These are phyloP conservation scores for Cladorrhinum sp. DNA, from an alignment of 2,329 filamentous ascomycete genomes.

Conservation along the genomic window DNA sequence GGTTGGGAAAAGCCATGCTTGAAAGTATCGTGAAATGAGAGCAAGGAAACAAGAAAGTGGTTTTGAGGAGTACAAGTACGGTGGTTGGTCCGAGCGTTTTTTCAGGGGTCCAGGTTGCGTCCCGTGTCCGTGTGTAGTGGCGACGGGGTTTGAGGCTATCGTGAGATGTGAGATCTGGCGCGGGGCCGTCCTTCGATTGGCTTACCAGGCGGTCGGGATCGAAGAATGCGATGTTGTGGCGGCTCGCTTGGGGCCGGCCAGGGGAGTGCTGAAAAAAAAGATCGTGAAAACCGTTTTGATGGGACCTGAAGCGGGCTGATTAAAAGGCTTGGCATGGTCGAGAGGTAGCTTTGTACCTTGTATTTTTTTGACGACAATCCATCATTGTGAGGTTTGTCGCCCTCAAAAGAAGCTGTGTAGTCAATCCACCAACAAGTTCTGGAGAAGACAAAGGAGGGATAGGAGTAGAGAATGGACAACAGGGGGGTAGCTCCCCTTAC, in stretches of 20 bases:
- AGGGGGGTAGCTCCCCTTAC: neutral
- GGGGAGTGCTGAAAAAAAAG: conserved; percentile 7
- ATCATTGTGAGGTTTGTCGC: conserved; percentile 3
- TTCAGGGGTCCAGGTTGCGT: neutral
- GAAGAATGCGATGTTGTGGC: conserved; percentile 8
- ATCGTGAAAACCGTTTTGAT: conserved; percentile 9
- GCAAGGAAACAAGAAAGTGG: neutral
- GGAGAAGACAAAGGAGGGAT: neutral
- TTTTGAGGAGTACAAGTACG: conserved; percentile 11
- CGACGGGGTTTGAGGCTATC: conserved; percentile 24
- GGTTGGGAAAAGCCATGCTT: neutral
- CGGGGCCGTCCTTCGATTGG: conserved; percentile 1
- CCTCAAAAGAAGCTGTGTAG: neutral
- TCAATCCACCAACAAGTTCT: too few relatives aligned
- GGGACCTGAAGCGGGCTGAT: conserved; percentile 3
- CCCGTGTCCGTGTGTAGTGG: conserved; percentile 9
- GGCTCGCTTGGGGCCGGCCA: conserved; percentile 3
- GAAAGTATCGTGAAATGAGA: neutral
- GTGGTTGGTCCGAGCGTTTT: conserved; percentile 22
- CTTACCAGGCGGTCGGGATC: conserved; percentile 16
- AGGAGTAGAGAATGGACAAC: neutral
- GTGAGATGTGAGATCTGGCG: conserved; percentile 25
- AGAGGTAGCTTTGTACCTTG: conserved; percentile 3
- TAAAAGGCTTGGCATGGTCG: neutral
- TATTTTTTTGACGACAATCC: conserved; percentile 7